A percentile compares a stretch with the other conserved stretches of the same genome.
Conservation (phyloP, 192 early-diverging fungal genomes). For the Coemansia sp. region DNA sequence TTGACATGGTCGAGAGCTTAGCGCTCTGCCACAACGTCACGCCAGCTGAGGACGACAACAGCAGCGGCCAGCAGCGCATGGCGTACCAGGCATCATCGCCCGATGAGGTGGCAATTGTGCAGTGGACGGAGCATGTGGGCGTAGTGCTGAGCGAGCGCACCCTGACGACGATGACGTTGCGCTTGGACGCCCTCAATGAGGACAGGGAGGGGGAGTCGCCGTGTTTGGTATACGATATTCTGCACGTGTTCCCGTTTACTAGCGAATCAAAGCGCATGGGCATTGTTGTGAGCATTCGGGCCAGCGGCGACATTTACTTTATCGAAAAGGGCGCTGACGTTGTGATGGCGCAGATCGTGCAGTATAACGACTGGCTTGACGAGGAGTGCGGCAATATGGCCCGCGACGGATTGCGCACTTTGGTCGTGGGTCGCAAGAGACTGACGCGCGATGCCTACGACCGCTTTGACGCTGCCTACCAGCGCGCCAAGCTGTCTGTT, state of each 20-base stretch:
- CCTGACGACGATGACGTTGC: conserved; percentile 64
- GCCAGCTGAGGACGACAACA: conserved; percentile 40
- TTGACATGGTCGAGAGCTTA: conserved; percentile 85
- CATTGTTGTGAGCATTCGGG: conserved; percentile 73
- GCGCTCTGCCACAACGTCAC: conserved; percentile 90
- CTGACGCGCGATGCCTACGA: conserved; percentile 70
- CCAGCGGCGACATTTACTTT: conserved; percentile 77
- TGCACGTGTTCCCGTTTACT: conserved; percentile 98
- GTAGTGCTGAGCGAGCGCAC: conserved; percentile 78
- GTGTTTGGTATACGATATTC: conserved; percentile 67
- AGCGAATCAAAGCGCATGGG: conserved; percentile 98
- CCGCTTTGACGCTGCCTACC: conserved; percentile 62
- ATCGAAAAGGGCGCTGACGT: conserved; percentile 93
- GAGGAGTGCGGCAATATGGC: conserved; percentile 98
- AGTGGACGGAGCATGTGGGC: conserved; percentile 88
- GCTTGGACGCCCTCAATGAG: conserved; percentile 47
- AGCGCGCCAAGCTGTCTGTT: conserved; percentile 71
- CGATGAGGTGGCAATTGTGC: conserved; percentile 93
- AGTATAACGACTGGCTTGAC: conserved; percentile 94
- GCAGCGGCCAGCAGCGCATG: conserved; percentile 25
- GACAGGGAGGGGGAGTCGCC: conserved; percentile 27
- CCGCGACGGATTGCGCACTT: conserved; percentile 87
- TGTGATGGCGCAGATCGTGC: conserved; percentile 84
- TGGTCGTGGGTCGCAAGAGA: conserved; percentile 85
- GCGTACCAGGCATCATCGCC: conserved; percentile 94